Evolutionary conservation across 352 stramenopile genomes (phyloP).

Genomic region (Pythium dissimile): DNA sequence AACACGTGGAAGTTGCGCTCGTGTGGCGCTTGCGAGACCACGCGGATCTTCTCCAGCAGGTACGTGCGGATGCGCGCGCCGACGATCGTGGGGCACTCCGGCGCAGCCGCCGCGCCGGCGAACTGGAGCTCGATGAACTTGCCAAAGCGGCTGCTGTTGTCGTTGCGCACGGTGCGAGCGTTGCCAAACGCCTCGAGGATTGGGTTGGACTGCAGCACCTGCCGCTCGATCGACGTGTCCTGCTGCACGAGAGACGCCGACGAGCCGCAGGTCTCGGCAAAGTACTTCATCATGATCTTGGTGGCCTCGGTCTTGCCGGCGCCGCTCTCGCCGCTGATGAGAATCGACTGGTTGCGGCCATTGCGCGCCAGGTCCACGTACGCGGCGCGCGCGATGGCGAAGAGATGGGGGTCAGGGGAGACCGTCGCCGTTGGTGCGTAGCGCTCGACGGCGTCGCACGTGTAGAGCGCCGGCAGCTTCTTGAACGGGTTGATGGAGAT

Average conservation of each 20-base stretch:
- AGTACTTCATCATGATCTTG: conserved; percentile 91
- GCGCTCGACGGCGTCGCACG: conserved; percentile 35
- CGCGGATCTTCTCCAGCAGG: conserved; percentile 93
- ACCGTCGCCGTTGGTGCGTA: conserved; percentile 38
- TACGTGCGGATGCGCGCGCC: conserved; percentile 89
- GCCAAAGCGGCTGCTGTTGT: conserved; percentile 89
- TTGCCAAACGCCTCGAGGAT: conserved; percentile 91
- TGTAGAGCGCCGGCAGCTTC: conserved; percentile 65
- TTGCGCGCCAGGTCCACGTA: conserved; percentile 75
- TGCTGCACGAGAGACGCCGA: not conserved
- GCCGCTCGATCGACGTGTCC: conserved; percentile 52
- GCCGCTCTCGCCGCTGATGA: conserved; percentile 85
- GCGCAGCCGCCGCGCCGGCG: conserved; percentile 1
- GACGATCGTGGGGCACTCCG: conserved; percentile 33
- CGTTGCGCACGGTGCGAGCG: conserved; percentile 82
- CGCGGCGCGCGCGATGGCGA: conserved; percentile 63
- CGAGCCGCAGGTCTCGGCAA: conserved; percentile 63
- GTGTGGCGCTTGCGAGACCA: conserved; percentile 70
- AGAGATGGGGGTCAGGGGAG: conserved; percentile 58
- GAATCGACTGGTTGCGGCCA: conserved; percentile 69
- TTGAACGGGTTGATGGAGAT: conserved; percentile 88
- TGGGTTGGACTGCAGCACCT: conserved; percentile 90
- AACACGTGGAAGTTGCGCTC: conserved; percentile 90
- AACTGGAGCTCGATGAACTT: conserved; percentile 91
- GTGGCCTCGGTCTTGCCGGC: conserved; percentile 88